Evolutionary conservation across 129 eudicot genomes (phyloP).

Genomic region (Flaveria linearis): DNA sequence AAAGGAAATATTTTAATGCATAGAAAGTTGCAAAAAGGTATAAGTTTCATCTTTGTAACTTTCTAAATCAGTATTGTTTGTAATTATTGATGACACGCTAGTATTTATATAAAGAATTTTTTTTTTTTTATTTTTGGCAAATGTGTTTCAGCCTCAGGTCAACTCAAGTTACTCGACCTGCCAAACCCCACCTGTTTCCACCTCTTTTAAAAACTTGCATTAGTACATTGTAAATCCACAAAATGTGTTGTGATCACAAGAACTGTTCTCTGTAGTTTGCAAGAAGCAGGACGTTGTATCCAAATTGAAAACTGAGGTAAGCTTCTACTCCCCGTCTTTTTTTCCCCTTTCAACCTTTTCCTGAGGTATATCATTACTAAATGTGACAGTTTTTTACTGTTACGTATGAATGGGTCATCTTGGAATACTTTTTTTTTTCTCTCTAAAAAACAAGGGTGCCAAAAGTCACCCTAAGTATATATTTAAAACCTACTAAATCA

Average conservation of each 20-base stretch:
- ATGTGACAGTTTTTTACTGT: not conserved
- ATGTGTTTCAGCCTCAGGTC: not conserved
- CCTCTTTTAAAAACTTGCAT: not conserved
- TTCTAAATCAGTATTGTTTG: not conserved
- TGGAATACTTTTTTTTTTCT: not conserved
- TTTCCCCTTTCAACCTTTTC: conserved; percentile 16
- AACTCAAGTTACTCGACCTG: not conserved
- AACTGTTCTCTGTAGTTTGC: conserved; percentile 49
- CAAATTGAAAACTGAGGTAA: conserved; percentile 76
- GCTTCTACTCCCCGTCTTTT: conserved; percentile 13
- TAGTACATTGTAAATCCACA: not conserved
- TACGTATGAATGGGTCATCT: not conserved
- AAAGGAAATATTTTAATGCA: not conserved
- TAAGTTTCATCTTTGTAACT: not conserved
- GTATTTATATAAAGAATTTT: not conserved
- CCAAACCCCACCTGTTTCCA: not conserved
- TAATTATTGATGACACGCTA: not conserved
- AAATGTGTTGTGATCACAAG: conserved; percentile 16
- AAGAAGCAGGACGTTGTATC: conserved; percentile 72
- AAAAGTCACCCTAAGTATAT: too few species aligned
- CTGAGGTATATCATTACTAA: conserved; percentile 3
- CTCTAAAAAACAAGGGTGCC: not conserved
- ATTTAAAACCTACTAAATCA: not conserved
- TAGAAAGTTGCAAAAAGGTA: not conserved
- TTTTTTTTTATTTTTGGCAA: not conserved